Conservation (phyloP, 148 eudicot genomes). For the Simmondsia chinensis region DNA sequence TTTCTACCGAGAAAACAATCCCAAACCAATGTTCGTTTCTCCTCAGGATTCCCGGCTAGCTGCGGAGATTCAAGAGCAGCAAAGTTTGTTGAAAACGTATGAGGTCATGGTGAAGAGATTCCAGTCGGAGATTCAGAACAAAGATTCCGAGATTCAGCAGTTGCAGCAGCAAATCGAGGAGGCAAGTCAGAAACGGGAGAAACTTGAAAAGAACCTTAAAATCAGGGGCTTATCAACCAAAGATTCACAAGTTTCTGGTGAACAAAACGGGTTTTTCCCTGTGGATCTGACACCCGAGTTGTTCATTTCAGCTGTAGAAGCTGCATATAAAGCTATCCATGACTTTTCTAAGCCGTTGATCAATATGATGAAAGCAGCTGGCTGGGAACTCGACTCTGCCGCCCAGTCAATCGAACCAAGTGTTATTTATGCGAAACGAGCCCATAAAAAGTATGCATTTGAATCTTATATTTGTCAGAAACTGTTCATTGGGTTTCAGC, state of each 20-base stretch:
- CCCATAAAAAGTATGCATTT: conserved; percentile 93
- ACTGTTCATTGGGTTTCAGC: conserved; percentile 79
- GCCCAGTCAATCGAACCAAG: conserved; percentile 79
- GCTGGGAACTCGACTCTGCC: conserved; percentile 98
- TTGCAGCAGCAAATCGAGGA: conserved; percentile 77
- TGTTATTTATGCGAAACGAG: conserved; percentile 65
- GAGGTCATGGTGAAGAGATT: conserved; percentile 98
- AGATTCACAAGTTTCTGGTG: conserved; percentile 48
- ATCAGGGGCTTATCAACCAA: conserved; percentile 78
- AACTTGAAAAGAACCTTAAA: conserved; percentile 83
- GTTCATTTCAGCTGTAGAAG: conserved; percentile 66
- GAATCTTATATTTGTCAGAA: conserved; percentile 83
- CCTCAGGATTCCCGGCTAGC: conserved; percentile 95
- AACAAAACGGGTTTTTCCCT: conserved; percentile 41
- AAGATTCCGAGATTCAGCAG: conserved; percentile 82
- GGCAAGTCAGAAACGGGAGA: conserved; percentile 71
- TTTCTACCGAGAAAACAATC: conserved; percentile 82
- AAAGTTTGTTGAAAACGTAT: conserved; percentile 81
- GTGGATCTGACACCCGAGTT: conserved; percentile 71
- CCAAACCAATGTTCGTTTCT: conserved; percentile 66
- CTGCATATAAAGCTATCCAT: conserved; percentile 77
- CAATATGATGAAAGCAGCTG: conserved; percentile 99
- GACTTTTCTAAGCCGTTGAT: conserved; percentile 93
- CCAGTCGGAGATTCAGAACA: conserved; percentile 89
- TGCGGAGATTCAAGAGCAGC: conserved; percentile 97